These are phyloP conservation scores for Penicillium samsonianum DNA, from an alignment of 495 filamentous ascomycete species.

Conservation along the genomic window DNA sequence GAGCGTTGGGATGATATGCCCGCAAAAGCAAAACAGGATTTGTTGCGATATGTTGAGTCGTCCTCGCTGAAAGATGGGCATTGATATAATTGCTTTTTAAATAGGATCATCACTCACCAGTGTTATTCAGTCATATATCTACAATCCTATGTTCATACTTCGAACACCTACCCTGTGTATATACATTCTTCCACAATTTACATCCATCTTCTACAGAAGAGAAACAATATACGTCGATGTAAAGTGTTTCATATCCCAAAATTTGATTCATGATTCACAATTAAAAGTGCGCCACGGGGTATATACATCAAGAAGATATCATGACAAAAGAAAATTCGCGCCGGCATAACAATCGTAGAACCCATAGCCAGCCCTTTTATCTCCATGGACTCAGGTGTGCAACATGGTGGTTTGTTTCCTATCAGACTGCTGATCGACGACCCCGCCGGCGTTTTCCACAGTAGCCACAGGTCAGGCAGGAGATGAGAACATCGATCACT, in stretches of 20 bases:
- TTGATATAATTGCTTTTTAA: background rate
- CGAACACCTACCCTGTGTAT: background rate
- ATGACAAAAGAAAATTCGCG: background rate
- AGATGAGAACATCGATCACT: conserved; percentile 82
- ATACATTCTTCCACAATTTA: background rate
- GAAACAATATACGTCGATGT: background rate
- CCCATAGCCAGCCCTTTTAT: conserved; percentile 2
- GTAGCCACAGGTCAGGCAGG: conserved; percentile 79
- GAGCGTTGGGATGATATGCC: conserved; percentile 39
- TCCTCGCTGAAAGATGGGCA: background rate
- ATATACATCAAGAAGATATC: conserved; percentile 8
- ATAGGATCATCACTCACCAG: background rate
- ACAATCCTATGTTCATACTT: background rate
- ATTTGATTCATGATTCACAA: conserved; percentile 1
- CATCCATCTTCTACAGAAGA: background rate
- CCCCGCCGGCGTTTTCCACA: conserved; percentile 45
- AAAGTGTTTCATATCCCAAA: background rate
- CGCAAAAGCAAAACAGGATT: conserved; percentile 15
- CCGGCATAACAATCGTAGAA: conserved; percentile 11
- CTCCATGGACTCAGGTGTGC: background rate
- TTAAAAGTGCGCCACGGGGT: conserved; percentile 9
- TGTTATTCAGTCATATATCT: background rate
- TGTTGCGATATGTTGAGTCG: conserved; percentile 27
- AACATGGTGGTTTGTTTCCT: background rate
- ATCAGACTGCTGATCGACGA: conserved; percentile 29